phyloP scores from a whole-genome alignment of 2,329 filamentous ascomycete species.

The Pseudogymnoascus sp. region DNA sequence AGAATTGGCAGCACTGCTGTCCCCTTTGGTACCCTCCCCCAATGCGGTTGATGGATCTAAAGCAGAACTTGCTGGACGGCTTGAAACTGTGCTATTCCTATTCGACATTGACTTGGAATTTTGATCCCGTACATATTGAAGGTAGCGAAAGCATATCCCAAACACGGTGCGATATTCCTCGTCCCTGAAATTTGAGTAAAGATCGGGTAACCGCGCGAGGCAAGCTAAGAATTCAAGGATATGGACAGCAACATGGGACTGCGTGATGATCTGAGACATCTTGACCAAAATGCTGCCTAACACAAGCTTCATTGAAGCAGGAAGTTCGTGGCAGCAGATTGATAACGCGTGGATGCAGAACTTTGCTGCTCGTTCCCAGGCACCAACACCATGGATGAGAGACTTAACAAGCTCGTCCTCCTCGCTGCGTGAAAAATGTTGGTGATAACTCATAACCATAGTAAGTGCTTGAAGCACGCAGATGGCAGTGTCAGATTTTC shows the following conservation, averaged over 20 bases:
- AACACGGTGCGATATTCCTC: slow-evolving; percentile 93
- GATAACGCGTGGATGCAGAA: slow-evolving; percentile 91
- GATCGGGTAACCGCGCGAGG: slow-evolving; percentile 71
- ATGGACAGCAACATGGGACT: slow-evolving; percentile 83
- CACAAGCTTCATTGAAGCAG: slow-evolving; percentile 75
- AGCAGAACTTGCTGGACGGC: slow-evolving; percentile 19
- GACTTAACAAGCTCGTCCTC: slow-evolving; percentile 83
- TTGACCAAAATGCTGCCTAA: slow-evolving; percentile 81
- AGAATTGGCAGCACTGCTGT: slow-evolving; percentile 35
- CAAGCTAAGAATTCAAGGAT: slow-evolving; percentile 93
- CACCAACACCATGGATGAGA: slow-evolving; percentile 77
- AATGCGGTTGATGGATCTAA: slow-evolving; percentile 21
- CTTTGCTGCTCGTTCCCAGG: slow-evolving; percentile 79
- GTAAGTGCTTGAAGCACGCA: slow-evolving; percentile 82
- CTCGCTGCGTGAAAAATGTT: slow-evolving; percentile 72
- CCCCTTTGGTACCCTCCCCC: slow-evolving; percentile 35
- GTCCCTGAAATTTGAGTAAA: slow-evolving; percentile 82
- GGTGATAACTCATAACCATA: slow-evolving; percentile 84
- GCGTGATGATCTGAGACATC: slow-evolving; percentile 94
- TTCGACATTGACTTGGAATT: slow-evolving; percentile 32
- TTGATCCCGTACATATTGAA: slow-evolving; percentile 75
- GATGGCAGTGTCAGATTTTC: slow-evolving; percentile 80
- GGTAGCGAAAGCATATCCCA: slow-evolving; percentile 86
- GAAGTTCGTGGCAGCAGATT: slow-evolving; percentile 91
- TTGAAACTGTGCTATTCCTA: slow-evolving; percentile 31